Percentiles rank a stretch among this genome's conserved stretches.
Evolutionary conservation across 2,329 filamentous ascomycete genomes (phyloP).

Genomic region (Onygenales sp.): DNA sequence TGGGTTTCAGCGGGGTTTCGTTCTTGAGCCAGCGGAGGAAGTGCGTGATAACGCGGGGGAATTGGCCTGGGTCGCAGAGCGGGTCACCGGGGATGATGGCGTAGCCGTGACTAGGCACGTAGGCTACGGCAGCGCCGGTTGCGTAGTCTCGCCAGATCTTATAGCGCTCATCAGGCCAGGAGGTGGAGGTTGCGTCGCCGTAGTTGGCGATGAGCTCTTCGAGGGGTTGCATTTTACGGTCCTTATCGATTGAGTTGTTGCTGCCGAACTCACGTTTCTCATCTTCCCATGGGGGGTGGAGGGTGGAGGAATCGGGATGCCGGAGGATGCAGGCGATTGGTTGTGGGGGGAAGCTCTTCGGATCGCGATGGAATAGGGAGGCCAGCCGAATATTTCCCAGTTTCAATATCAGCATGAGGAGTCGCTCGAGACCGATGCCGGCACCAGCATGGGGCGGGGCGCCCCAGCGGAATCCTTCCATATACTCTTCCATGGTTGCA

Average conservation of each 20-base stretch:
- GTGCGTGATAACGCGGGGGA: slow-evolving; percentile 58
- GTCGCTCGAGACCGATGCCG: slow-evolving; percentile 80
- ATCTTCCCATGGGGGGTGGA: slow-evolving; percentile 54
- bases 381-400: slow-evolving; percentile 84
- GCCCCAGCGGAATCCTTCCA: slow-evolving; percentile 79
- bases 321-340: slow-evolving; percentile 56
- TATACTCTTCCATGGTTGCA: slow-evolving; percentile 79
- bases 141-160: slow-evolving; percentile 72
- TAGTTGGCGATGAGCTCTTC: slow-evolving; percentile 92
- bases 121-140: slow-evolving; percentile 78
- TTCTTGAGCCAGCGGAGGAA: slow-evolving; percentile 69
- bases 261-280: slow-evolving; percentile 20
- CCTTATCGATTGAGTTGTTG: slow-evolving; percentile 32
- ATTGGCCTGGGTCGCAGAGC: slow-evolving; percentile 71
- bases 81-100: slow-evolving; percentile 82
- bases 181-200: slow-evolving; percentile 86
- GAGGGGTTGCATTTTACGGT: slow-evolving; percentile 57
- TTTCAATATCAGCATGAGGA: slow-evolving; percentile 76
- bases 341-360: slow-evolving; percentile 69
- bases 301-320: slow-evolving; percentile 79
- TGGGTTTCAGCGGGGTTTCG: slow-evolving; percentile 62
- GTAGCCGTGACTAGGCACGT: slow-evolving; percentile 65
- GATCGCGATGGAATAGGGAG: slow-evolving; percentile 79
- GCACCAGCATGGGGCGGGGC: slow-evolving; percentile 84
- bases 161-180: slow-evolving; percentile 84